Conservation (phyloP, 805 yeast genomes). For the Priceomyces haplophilus region DNA sequence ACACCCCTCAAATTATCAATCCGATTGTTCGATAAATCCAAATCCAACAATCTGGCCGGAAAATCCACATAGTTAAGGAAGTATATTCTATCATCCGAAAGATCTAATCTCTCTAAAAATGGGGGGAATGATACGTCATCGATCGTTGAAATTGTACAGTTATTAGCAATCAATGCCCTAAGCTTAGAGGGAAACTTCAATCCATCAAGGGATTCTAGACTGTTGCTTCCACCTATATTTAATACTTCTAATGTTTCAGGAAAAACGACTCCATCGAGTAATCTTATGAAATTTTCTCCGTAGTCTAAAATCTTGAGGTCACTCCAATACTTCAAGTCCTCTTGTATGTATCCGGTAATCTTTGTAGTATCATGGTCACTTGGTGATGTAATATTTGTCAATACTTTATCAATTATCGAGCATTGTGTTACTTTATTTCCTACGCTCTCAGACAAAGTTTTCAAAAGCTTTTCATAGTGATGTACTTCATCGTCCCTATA, state of each 20-base stretch:
- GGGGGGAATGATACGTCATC: conserved; percentile 36
- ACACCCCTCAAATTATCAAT: conserved; percentile 37
- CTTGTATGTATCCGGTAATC: conserved; percentile 36
- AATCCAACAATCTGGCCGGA: conserved; percentile 25
- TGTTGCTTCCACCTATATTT: conserved; percentile 39
- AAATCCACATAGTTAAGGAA: conserved; percentile 39
- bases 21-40: conserved; percentile 39
- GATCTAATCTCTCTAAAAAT: conserved; percentile 29
- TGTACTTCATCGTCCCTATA: conserved; percentile 22
- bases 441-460: conserved; percentile 17
- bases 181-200: conserved; percentile 36
- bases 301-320: conserved; percentile 34
- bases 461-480: conserved; percentile 24
- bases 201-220: conserved; percentile 39
- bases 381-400: conserved; percentile 29
- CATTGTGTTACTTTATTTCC: conserved; percentile 33
- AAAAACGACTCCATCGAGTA: conserved; percentile 38
- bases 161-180: conserved; percentile 28
- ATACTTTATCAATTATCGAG: conserved; percentile 38
- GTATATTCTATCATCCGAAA: conserved; percentile 37
- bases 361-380: conserved; percentile 30
- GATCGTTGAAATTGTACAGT: conserved; percentile 31
- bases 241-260: conserved; percentile 37
- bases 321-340: conserved; percentile 34
- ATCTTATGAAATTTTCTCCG: conserved; percentile 34